phyloP scores from a whole-genome alignment of 2,329 filamentous ascomycete species.

The Penicillium sclerotiorum region DNA sequence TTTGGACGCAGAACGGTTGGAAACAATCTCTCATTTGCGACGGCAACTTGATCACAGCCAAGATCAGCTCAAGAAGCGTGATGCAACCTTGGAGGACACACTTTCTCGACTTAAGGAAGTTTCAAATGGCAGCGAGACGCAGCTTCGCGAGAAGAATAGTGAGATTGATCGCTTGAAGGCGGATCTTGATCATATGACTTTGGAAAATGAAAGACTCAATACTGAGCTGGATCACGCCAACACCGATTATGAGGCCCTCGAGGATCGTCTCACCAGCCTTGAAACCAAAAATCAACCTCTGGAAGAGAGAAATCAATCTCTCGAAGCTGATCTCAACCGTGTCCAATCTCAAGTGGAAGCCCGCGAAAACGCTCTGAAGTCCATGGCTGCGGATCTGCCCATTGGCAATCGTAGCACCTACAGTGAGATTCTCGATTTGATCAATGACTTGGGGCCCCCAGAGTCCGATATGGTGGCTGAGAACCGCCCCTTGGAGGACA shows the following conservation, averaged over 20 bases:
- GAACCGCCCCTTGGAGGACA: conserved; percentile 17
- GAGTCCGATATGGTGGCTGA: conserved; percentile 16
- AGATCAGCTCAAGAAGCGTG: conserved; percentile 39
- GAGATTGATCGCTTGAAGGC: conserved; percentile 41
- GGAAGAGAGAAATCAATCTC: conserved; percentile 40
- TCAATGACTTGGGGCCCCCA: conserved; percentile 36
- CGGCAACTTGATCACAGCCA: conserved; percentile 36
- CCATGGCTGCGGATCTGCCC: conserved; percentile 40
- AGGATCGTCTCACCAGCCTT: conserved; percentile 36
- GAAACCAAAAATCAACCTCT: conserved; percentile 39
- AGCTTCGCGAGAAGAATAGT: conserved; percentile 37
- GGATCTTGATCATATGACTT: conserved; percentile 36
- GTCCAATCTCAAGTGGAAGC: conserved; percentile 40
- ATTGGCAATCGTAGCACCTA: conserved; percentile 38
- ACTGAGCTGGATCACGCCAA: conserved; percentile 36
- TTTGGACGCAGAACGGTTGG: conserved; percentile 32
- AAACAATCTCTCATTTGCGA: conserved; percentile 36
- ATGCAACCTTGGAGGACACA: conserved; percentile 37
- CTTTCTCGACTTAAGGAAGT: conserved; percentile 36
- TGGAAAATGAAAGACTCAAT: conserved; percentile 40
- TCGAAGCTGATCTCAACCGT: conserved; percentile 39
- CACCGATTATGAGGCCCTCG: conserved; percentile 36
- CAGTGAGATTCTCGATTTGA: conserved; percentile 42
- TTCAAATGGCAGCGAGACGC: conserved; percentile 34
- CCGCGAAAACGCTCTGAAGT: conserved; percentile 41